Base-by-base conservation (phyloP, 2,329 filamentous ascomycete genomes). In the Pseudogymnoascus sp. region DNA sequence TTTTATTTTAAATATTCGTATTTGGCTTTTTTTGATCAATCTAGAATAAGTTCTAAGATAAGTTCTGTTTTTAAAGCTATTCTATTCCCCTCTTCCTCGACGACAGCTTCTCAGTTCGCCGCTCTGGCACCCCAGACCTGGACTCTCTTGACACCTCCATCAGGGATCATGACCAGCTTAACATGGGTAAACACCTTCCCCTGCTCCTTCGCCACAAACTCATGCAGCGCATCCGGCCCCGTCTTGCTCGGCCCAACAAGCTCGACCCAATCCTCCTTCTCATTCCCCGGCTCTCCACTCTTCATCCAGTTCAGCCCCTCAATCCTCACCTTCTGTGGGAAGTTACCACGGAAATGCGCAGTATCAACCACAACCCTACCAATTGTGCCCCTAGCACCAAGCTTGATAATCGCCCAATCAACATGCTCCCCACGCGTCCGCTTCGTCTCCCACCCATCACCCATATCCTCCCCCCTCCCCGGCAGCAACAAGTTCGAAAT, bases 131-230 rank as follows among this genome's bases (percentile, higher is more conserved):
- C 42, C 42, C 14, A 28, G 42, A 93, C 85, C 52, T 91, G 84
- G 67, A 97, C 82, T 66, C 92, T 81, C 84, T 96, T 96, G 2
- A 97, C 89, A 23, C 93, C 92, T 35, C 93, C 92, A 75, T 97
- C 92, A 0, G 93, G 93, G 68, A 96, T 91, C 73, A 97, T 94
- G 6, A 71, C 62, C 41, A 97, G 79, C 82, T 96, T 97, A 22
- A 92, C 86, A 76, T 94, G 92, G 11, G 89, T 91, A 70, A 91
- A 89, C 2, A 79, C 77, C 72, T 79, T 81, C 38, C 84, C 84
- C 67, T 80, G 77, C 16, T 84, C 78, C 63, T 79, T 69, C 61
- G 78, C 82, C 33, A 75, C 77, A 72, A 88, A 90, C 66, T 83
- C 81, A 72, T 91, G 88, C 76, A 92, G 89, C 69, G 80, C 78